Conservation (phyloP, 495 filamentous ascomycete genomes). For the Penicillium daleae region DNA sequence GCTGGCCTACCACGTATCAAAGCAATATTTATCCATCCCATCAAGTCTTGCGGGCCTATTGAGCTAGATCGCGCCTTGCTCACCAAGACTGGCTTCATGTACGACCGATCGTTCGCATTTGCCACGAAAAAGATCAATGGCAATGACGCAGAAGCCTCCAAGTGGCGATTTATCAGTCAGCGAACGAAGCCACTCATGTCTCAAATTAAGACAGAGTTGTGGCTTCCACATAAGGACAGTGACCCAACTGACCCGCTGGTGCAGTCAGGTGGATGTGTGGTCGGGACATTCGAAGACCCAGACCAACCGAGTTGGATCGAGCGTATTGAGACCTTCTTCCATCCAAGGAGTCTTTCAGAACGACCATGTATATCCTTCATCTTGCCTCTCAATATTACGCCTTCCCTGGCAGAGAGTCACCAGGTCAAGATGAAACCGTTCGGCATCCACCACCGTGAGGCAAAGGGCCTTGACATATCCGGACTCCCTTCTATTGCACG, state of each 20-base stretch:
- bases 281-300: not conserved
- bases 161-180: slow-evolving; percentile 32
- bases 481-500: not conserved
- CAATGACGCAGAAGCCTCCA: not conserved
- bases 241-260: not conserved
- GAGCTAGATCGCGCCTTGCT: slow-evolving; percentile 3
- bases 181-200: slow-evolving; percentile 30
- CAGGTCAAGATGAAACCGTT: not conserved
- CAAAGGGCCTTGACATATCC: not conserved
- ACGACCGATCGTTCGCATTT: slow-evolving; percentile 1
- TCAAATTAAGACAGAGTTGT: slow-evolving; percentile 17
- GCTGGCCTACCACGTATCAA: not conserved
- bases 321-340: not conserved
- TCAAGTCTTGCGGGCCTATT: slow-evolving; percentile 2
- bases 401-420: not conserved
- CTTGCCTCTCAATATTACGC: not conserved
- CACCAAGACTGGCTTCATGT: slow-evolving; percentile 1
- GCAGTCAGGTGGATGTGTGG: not conserved
- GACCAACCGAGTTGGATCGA: not conserved
- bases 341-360: not conserved
- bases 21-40: not conserved
- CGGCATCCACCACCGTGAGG: not conserved
- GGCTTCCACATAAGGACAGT: not conserved
- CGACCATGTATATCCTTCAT: not conserved
- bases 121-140: not conserved